A percentile compares a stretch with the other conserved stretches of the same genome.
Conservation (phyloP, 2,329 filamentous ascomycete genomes). For the Fusarium xyrophilum region DNA sequence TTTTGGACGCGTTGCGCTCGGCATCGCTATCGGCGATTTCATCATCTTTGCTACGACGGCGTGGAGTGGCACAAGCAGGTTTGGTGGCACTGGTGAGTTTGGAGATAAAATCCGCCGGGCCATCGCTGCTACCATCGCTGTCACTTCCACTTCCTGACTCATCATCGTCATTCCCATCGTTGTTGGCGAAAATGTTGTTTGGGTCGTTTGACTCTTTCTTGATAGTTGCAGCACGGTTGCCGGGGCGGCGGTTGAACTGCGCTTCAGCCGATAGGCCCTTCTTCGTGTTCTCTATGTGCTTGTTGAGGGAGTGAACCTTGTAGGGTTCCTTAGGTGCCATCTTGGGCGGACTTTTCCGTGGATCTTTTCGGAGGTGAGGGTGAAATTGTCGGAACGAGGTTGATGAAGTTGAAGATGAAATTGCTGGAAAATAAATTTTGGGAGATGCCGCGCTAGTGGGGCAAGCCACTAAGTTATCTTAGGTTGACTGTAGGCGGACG, state of each 20-base stretch:
- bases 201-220: conserved; percentile 44
- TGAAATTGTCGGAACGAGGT: conserved; percentile 35
- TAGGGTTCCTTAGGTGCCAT: conserved; percentile 50
- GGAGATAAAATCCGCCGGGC: conserved; percentile 43
- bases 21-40: conserved; percentile 54
- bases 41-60: conserved; percentile 45
- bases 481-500: conserved; percentile 15
- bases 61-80: conserved; percentile 17
- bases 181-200: conserved; percentile 43
- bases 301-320: conserved; percentile 48
- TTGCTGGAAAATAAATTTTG: conserved; percentile 41
- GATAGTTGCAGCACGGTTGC: conserved; percentile 39
- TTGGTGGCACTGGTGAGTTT: conserved; percentile 42
- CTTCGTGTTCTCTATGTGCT: conserved; percentile 50
- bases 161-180: conserved; percentile 43
- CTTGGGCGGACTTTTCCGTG: conserved; percentile 26
- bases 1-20: conserved; percentile 45
- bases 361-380: conserved; percentile 25
- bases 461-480: conserved; percentile 8
- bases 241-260: conserved; percentile 45
- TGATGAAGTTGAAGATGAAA: conserved; percentile 30
- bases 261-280: conserved; percentile 46
- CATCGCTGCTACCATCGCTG: conserved; percentile 23
- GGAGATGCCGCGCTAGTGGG: conserved; percentile 35
- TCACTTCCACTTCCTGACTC: conserved; percentile 45